phyloP scores from a whole-genome alignment of 164 flowering plant species.

The Berberis vulgaris region DNA sequence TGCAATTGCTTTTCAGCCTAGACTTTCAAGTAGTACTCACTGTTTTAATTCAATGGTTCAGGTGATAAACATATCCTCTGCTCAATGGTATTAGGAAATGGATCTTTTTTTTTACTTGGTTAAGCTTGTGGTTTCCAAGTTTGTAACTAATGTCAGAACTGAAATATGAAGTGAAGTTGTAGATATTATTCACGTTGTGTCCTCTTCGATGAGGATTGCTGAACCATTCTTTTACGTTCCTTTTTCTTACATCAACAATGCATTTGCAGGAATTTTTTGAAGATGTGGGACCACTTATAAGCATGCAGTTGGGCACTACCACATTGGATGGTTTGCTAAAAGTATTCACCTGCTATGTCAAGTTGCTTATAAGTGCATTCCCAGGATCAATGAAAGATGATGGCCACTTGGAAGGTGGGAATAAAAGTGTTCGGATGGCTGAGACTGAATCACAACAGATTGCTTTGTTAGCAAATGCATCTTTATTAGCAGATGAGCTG shows the following conservation, averaged over 20 bases:
- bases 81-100: too few species aligned
- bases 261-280: slow-evolving; percentile 78
- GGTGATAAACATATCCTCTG: slow-evolving; percentile 27
- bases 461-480: slow-evolving; percentile 86
- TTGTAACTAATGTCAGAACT: too few species aligned
- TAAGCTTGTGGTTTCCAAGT: too few species aligned
- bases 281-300: slow-evolving; percentile 84
- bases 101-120: too few species aligned
- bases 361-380: slow-evolving; percentile 77
- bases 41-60: slow-evolving; percentile 90
- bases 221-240: neutral
- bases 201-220: neutral
- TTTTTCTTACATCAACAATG: neutral
- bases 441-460: slow-evolving; percentile 88
- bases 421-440: slow-evolving; percentile 79
- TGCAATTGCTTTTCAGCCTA: slow-evolving; percentile 50
- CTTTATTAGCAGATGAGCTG: slow-evolving; percentile 84
- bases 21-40: slow-evolving; percentile 85
- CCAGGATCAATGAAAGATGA: slow-evolving; percentile 86
- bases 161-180: too few species aligned
- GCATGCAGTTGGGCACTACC: slow-evolving; percentile 76
- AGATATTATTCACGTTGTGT: too few species aligned
- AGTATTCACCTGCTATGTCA: slow-evolving; percentile 72
- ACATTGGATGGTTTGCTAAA: slow-evolving; percentile 74
- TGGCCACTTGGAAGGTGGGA: slow-evolving; percentile 60